Percentiles rank a stretch among this genome's conserved stretches.
These are phyloP conservation scores for Leccinum variicolor DNA, from an alignment of 768 basidiomycete genomes.

Conservation along the genomic window DNA sequence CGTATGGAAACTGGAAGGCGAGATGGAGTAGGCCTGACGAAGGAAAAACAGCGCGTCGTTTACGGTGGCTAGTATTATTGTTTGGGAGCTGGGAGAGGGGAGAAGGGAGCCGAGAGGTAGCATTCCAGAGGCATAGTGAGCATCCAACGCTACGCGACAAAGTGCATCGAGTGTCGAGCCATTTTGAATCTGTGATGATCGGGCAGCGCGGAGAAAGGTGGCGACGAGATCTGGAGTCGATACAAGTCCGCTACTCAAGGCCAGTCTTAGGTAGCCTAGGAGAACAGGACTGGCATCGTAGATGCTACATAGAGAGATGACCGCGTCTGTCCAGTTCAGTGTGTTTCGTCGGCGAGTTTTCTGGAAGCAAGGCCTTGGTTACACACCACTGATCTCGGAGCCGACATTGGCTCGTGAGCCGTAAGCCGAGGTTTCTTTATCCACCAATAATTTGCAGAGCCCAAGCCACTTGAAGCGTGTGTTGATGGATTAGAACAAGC, in stretches of 20 bases:
- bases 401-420: constrained; percentile 39
- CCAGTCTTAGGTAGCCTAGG: constrained; percentile 60
- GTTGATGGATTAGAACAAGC: constrained; percentile 1
- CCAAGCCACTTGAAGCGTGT: constrained; percentile 55
- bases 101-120: constrained; percentile 55
- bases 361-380: not conserved
- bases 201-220: constrained; percentile 64
- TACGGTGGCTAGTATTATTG: constrained; percentile 48
- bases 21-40: constrained; percentile 51
- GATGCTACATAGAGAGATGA: constrained; percentile 60
- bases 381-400: constrained; percentile 56
- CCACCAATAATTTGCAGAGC: constrained; percentile 59
- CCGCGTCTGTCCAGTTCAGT: constrained; percentile 49
- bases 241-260: constrained; percentile 53
- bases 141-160: constrained; percentile 61
- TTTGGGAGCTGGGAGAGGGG: constrained; percentile 45
- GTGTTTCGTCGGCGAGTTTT: constrained; percentile 2
- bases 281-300: constrained; percentile 70
- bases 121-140: constrained; percentile 56
- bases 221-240: constrained; percentile 59
- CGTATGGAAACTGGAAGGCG: constrained; percentile 51
- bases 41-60: constrained; percentile 62
- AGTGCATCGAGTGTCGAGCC: constrained; percentile 67
- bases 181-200: constrained; percentile 60
- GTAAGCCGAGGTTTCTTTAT: constrained; percentile 42